Conservation (phyloP, 345 rosid species). For the Pistacia vera region DNA sequence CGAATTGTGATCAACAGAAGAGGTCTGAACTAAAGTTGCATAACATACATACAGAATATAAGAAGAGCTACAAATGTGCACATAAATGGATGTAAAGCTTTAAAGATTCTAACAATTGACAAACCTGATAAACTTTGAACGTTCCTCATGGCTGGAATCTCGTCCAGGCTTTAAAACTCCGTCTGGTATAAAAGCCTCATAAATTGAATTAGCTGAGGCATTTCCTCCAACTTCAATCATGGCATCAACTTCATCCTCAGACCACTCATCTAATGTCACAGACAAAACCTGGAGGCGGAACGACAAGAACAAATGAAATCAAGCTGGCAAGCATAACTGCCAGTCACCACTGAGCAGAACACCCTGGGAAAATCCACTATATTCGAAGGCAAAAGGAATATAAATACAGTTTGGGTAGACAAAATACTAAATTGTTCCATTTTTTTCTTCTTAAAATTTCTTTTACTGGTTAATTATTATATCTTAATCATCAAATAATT, state of each 20-base stretch:
- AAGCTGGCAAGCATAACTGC: background rate
- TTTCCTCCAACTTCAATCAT: conserved; percentile 98
- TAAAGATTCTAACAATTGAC: conserved; percentile 5
- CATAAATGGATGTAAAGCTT: background rate
- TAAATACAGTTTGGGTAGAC: background rate
- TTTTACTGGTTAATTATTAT: background rate
- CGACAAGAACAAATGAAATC: conserved; percentile 1
- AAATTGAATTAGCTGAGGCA: conserved; percentile 81
- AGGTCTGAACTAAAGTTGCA: background rate
- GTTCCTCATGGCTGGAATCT: conserved; percentile 72
- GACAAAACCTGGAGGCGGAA: conserved; percentile 70
- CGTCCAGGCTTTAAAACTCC: conserved; percentile 81
- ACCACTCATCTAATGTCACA: conserved; percentile 96
- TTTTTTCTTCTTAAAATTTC: background rate
- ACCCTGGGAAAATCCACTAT: background rate
- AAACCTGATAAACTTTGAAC: conserved; percentile 81
- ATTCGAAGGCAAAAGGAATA: background rate
- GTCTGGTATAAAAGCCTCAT: conserved; percentile 88
- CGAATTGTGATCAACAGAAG: background rate
- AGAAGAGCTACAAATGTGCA: background rate
- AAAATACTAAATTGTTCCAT: background rate
- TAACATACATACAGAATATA: background rate
- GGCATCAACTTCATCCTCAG: conserved; percentile 83
- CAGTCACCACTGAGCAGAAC: background rate
- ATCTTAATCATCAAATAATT: background rate